Conservation (phyloP, 1,139 yeast species). For the Candida dubliniensis region DNA sequence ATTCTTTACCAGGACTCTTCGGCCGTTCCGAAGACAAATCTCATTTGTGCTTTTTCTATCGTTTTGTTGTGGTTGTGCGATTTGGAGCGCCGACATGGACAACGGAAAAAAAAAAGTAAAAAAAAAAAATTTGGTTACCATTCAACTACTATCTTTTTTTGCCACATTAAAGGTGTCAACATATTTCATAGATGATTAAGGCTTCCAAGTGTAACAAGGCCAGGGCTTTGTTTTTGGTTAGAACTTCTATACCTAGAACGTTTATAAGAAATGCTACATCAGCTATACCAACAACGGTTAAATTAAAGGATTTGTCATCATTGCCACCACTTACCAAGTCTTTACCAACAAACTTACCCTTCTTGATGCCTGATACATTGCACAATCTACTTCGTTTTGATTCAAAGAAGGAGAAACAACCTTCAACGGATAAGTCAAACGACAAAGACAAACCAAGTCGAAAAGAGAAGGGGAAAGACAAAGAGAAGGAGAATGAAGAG, state of each 20-base stretch:
- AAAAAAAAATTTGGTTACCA: background rate
- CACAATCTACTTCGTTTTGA: conserved; percentile 1
- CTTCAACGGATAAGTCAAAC: conserved; percentile 5
- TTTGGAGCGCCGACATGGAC: background rate
- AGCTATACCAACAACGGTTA: background rate
- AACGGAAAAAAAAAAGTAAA: background rate
- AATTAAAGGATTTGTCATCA: background rate
- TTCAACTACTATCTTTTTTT: background rate
- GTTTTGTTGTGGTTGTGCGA: too few relatives aligned
- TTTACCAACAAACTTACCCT: background rate
- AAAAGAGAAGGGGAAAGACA: conserved; percentile 11
- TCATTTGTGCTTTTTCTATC: too few relatives aligned
- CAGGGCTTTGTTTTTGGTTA: background rate
- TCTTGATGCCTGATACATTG: background rate
- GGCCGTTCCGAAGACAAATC: too few relatives aligned
- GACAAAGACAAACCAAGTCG: conserved; percentile 2
- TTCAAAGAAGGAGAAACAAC: conserved; percentile 1
- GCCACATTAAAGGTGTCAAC: conserved; percentile 1
- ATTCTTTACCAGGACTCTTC: too few relatives aligned
- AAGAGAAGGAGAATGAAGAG: conserved; percentile 14
- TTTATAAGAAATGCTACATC: conserved; percentile 4
- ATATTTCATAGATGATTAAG: background rate
- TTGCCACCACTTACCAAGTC: conserved; percentile 1
- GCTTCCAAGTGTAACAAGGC: conserved; percentile 1
- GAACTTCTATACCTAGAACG: background rate